Base-by-base conservation (phyloP, 2,329 filamentous ascomycete species). In the Anthostomella pinea region DNA sequence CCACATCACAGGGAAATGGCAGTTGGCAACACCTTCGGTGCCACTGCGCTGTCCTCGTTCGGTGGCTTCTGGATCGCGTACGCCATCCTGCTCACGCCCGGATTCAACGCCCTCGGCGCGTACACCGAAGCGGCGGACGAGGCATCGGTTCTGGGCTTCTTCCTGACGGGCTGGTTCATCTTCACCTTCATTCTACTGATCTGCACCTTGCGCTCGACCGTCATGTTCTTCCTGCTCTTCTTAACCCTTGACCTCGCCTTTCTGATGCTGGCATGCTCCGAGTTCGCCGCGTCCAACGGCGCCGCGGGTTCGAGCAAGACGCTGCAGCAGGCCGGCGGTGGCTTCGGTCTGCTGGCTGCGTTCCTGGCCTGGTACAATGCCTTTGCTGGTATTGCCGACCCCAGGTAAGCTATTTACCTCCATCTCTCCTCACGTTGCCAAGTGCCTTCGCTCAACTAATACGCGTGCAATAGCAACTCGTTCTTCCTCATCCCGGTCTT, bases 401-500 rank as follows among this genome's bases (percentile, higher is more conserved):
- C 68, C 59, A 78, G 74, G 78, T 81, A 60, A 52, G 10, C 23
- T 29, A 10, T n/a, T 19, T 33, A 6, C 14, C 19, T 11, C 28
- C 17, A 7, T 36, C 27, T 16, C 18, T 5, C 11, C 6, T 16
- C 8, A 13, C 10, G n/a, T n/a, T n/a, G 4, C 19, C 24, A 32
- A 14, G 20, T 17, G 14, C 22, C 16, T 2, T 19, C 32, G 25
- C 30, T 29, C 41, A n/a, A 41, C 63, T 71, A 59, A 72, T 58
- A 31, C 30, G 7, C n/a, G 37, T 28, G 24, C 33, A 35, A 43
- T 56, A 93, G 87, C 72, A 83, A 83, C 67, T 82, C 77, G 18
- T 95, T 95, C 81, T 93, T 95, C 73, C 75, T 93, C 63, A 80
- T 95, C 45, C 91, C 90, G 33, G 89, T 96, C 46, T 83, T 85